phyloP scores from a whole-genome alignment of 1,284 basidiomycete genomes.

The Cutaneotrichosporon arboriforme region DNA sequence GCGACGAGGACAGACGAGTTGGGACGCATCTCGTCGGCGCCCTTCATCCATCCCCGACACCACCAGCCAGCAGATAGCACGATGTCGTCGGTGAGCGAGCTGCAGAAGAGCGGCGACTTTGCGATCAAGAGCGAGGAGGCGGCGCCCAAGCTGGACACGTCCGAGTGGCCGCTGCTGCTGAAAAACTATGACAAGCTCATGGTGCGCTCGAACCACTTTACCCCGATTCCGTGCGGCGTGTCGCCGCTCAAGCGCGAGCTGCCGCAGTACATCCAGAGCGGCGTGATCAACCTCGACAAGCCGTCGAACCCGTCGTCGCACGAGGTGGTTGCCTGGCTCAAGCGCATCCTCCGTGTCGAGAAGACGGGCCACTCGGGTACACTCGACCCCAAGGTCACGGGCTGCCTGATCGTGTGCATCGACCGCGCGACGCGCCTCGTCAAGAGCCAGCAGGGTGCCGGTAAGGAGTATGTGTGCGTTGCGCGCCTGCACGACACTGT shows the following conservation, averaged over 20 bases:
- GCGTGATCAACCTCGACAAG: slow-evolving; percentile 92
- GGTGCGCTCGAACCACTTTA: slow-evolving; percentile 93
- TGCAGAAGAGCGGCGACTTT: slow-evolving; percentile 60
- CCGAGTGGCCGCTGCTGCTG: slow-evolving; percentile 93
- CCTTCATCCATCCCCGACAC: background rate
- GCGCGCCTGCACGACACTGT: slow-evolving; percentile 83
- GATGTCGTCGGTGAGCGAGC: slow-evolving; percentile 37
- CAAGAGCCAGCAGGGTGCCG: slow-evolving; percentile 58
- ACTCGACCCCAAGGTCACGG: slow-evolving; percentile 97
- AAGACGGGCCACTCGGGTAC: slow-evolving; percentile 97
- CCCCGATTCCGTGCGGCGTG: slow-evolving; percentile 70
- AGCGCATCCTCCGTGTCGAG: slow-evolving; percentile 90
- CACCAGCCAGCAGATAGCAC: slow-evolving; percentile 3
- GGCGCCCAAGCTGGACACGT: slow-evolving; percentile 80
- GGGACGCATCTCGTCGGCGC: background rate
- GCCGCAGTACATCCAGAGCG: slow-evolving; percentile 86
- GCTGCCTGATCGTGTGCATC: slow-evolving; percentile 97
- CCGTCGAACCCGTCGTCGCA: slow-evolving; percentile 99
- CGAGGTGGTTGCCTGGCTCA: slow-evolving; percentile 98
- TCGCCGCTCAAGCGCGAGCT: slow-evolving; percentile 93
- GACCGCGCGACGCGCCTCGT: slow-evolving; percentile 99
- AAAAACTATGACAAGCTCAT: slow-evolving; percentile 99
- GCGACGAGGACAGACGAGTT: background rate
- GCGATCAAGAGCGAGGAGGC: slow-evolving; percentile 71
- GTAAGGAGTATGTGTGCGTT: slow-evolving; percentile 98